Base-by-base conservation (phyloP, 805 yeast species). In the Metschnikowia anglica region DNA sequence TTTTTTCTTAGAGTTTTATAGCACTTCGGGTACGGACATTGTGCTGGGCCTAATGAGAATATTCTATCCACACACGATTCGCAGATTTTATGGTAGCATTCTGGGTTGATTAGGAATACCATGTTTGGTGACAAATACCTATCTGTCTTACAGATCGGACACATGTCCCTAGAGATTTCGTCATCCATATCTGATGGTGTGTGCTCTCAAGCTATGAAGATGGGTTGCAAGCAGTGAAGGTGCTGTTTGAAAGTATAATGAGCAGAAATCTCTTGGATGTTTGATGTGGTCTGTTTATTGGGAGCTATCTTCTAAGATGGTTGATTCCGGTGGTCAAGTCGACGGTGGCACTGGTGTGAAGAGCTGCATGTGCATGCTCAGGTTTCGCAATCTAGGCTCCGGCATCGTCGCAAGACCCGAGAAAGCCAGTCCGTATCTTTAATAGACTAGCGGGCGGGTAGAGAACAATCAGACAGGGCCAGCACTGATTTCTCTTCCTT, bases 131-230 rank as follows among this genome's bases (percentile, higher is more conserved):
- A 88, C 48, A 93, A 73, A 63, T 93, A 93, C 61, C 90, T 72
- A 65, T 91, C 96, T 35, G 97, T 88, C 66, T 91, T 88, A 74
- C 99, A 93, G 57, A 93, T 88, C 23, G 98, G 98, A 72, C 99
- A 93, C 81, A 90, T 85, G 63, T 88, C 96, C 71, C 74, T 73
- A 41, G 76, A 59, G 47, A 75, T 63, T 43, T 78, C 84, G 40
- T 76, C 82, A 55, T 52, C 53, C 55, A 51, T 48, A 25, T 13
- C 23, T 12, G 9, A 5, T 21, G 24, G 12, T 28, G 10, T 10
- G 43, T 6, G 34, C n/a, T 4, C 8, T 27, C 2, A 2, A 11
- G 12, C 13, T 2, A n/a, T 24, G 5, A 3, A n/a, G 5, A n/a
- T 26, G 12, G 3, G 15, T 26, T 6, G 10, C 10, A 10, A 8